phyloP scores from a whole-genome alignment of 1,139 yeast species.

The Blastobotrys ciferrii region DNA sequence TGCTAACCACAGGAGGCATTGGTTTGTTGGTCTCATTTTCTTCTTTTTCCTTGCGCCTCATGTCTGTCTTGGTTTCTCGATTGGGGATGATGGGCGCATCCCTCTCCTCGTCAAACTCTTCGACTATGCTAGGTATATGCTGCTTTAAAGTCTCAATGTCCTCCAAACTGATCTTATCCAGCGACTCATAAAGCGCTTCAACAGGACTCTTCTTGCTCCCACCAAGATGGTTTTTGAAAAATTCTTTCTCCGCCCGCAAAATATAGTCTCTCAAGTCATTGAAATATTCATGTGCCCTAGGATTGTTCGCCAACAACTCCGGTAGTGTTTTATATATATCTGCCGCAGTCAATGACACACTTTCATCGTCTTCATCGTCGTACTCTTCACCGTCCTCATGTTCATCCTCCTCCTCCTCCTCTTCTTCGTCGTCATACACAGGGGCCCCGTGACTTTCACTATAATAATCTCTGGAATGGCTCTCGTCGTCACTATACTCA shows the following conservation, averaged over 20 bases:
- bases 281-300: conserved; percentile 4
- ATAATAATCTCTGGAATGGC: not conserved
- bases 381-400: conserved; percentile 12
- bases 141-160: conserved; percentile 3
- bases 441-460: not conserved
- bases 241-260: not conserved
- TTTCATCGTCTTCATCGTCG: conserved; percentile 2
- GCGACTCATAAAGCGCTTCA: conserved; percentile 2
- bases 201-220: conserved; percentile 1
- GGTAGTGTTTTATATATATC: conserved; percentile 1
- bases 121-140: not conserved
- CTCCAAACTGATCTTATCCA: not conserved
- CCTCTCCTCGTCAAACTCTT: not conserved
- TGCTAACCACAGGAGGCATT: too few relatives aligned
- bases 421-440: not conserved
- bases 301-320: conserved; percentile 2
- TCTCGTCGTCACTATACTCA: not conserved
- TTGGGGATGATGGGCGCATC: not conserved
- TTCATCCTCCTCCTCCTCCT: conserved; percentile 11
- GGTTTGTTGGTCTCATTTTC: too few relatives aligned
- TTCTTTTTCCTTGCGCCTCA: not conserved
- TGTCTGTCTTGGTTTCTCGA: not conserved
- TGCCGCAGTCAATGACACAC: not conserved
- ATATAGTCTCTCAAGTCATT: conserved; percentile 1
- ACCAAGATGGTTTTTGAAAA: conserved; percentile 5